These are phyloP conservation scores for Cornus florida DNA, from an alignment of 148 eudicot genomes.

Conservation along the genomic window DNA sequence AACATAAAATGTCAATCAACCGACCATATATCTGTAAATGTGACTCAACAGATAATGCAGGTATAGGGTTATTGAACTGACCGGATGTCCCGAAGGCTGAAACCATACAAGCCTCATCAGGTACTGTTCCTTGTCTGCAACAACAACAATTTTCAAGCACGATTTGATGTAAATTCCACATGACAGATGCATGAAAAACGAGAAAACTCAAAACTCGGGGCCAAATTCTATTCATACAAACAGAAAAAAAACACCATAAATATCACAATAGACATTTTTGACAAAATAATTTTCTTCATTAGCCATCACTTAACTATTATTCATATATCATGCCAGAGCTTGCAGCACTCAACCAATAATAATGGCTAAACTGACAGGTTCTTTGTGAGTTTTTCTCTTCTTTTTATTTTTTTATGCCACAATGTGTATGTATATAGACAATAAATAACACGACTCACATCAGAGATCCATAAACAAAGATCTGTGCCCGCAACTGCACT, in stretches of 20 bases:
- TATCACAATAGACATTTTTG: not conserved
- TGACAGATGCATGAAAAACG: conserved; percentile 3
- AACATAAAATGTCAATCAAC: conserved; percentile 18
- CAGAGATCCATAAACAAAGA: conserved; percentile 96
- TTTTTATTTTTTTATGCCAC: not conserved
- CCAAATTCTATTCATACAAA: not conserved
- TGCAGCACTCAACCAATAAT: not conserved
- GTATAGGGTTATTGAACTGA: conserved; percentile 28
- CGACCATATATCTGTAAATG: not conserved
- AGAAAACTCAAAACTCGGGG: not conserved
- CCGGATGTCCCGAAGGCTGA: conserved; percentile 92
- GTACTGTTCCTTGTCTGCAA: conserved; percentile 85
- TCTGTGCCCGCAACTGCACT: conserved; percentile 97
- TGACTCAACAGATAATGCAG: not conserved
- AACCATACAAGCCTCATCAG: conserved; percentile 94
- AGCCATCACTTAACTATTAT: not conserved
- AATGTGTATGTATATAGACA: no score
- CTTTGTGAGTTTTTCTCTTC: not conserved
- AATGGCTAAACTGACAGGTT: no score
- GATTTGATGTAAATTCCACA: not conserved
- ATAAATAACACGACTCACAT: conserved; percentile 55
- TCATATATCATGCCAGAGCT: not conserved
- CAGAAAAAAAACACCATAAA: not conserved
- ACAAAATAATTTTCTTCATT: not conserved
- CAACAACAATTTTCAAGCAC: conserved; percentile 13